Evolutionary conservation across 179 eudicot species (phyloP).

Genomic region (Corrigiola litoralis): DNA sequence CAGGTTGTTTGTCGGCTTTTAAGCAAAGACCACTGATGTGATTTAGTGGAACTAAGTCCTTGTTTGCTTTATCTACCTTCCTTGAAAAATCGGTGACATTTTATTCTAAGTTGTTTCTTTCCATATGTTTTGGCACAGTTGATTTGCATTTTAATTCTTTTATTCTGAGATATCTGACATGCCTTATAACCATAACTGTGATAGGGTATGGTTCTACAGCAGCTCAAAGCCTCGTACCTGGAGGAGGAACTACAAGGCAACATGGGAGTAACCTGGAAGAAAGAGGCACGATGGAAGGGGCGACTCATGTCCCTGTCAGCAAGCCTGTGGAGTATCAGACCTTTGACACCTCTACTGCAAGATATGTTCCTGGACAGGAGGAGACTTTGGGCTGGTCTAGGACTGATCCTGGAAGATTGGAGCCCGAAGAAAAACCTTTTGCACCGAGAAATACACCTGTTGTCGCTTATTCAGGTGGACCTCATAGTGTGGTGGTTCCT

Average conservation of each 20-base stretch:
- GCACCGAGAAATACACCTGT: conserved; percentile 26
- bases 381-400: conserved; percentile 19
- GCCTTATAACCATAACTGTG: no score
- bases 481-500: background rate
- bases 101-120: no score
- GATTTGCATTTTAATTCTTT: no score
- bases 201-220: background rate
- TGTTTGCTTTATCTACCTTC: background rate
- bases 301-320: background rate
- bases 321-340: conserved; percentile 9
- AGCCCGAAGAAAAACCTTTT: conserved; percentile 19
- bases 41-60: no score
- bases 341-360: conserved; percentile 6
- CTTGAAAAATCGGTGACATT: no score
- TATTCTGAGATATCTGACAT: no score
- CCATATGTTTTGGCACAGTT: no score
- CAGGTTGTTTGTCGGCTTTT: no score
- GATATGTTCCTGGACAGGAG: conserved; percentile 16
- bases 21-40: no score
- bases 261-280: conserved; percentile 1
- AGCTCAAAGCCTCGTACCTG: conserved; percentile 2
- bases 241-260: conserved; percentile 10
- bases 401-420: conserved; percentile 21
- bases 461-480: conserved; percentile 2
- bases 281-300: background rate